These are phyloP conservation scores for Phytophthora kernoviae DNA, from an alignment of 352 stramenopile genomes.

Conservation along the genomic window DNA sequence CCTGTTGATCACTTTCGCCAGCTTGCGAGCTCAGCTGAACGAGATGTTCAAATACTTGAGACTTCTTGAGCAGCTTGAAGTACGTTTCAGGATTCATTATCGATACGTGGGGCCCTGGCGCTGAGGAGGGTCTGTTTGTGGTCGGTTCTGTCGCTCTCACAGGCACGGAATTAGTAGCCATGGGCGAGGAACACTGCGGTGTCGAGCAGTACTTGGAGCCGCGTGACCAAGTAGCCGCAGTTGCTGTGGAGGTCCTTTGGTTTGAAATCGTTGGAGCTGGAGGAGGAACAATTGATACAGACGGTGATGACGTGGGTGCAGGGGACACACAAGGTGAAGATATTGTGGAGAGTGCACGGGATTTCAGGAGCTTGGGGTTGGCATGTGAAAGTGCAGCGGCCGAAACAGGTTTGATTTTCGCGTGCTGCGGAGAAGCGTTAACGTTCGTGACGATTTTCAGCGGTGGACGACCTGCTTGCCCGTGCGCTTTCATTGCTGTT, in stretches of 20 bases:
- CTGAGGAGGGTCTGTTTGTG: slow-evolving; percentile 2
- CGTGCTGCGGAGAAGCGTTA: slow-evolving; percentile 11
- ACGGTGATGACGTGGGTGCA: slow-evolving; percentile 3
- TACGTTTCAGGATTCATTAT: slow-evolving; percentile 63
- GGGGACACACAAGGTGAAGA: slow-evolving; percentile 18
- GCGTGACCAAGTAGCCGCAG: slow-evolving; percentile 13
- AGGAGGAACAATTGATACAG: slow-evolving; percentile 4
- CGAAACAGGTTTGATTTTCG: slow-evolving; percentile 9
- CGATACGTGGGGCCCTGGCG: slow-evolving; percentile 10
- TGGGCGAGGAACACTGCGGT: slow-evolving; percentile 33
- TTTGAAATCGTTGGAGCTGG: slow-evolving; percentile 8
- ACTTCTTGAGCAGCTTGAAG: slow-evolving; percentile 73
- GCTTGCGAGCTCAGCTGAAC: slow-evolving; percentile 46
- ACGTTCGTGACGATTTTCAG: slow-evolving; percentile 28
- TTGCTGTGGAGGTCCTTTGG: slow-evolving; percentile 14
- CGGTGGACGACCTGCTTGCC: slow-evolving; percentile 9
- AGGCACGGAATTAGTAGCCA: not conserved
- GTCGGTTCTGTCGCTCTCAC: slow-evolving; percentile 8
- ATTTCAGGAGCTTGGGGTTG: slow-evolving; percentile 9
- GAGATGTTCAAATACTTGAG: slow-evolving; percentile 62
- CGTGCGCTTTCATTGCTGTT: slow-evolving; percentile 24
- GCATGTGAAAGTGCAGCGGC: slow-evolving; percentile 5
- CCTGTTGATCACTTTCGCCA: slow-evolving; percentile 44
- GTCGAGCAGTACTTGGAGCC: slow-evolving; percentile 42
- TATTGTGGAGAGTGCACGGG: slow-evolving; percentile 8